Conservation (phyloP, 306 rosid genomes). For the Gynostemma pentaphyllum region DNA sequence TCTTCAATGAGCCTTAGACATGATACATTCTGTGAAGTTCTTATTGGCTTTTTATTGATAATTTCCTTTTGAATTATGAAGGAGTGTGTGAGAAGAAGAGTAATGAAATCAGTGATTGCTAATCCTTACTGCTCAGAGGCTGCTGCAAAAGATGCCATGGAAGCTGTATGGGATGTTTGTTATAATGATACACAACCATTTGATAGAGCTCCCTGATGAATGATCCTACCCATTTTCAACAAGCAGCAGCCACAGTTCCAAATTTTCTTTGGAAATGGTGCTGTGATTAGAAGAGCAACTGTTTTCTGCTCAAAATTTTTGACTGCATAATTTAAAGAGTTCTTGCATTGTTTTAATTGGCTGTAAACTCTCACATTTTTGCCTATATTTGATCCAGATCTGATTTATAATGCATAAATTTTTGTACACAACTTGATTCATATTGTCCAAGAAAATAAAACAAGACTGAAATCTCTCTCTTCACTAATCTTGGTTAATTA, state of each 20-base stretch:
- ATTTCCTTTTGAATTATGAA: conserved; percentile 16
- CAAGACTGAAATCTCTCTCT: not conserved
- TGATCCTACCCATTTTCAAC: conserved; percentile 1
- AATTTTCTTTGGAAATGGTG: conserved; percentile 13
- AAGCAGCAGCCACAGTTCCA: conserved; percentile 10
- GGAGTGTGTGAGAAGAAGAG: conserved; percentile 86
- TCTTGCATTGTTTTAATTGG: not conserved
- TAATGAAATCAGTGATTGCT: conserved; percentile 42
- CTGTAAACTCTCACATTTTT: not conserved
- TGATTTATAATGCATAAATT: not conserved
- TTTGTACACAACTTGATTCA: not conserved
- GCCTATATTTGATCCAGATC: not conserved
- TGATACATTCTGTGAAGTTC: not conserved
- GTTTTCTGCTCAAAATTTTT: conserved; percentile 8
- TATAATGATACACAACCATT: conserved; percentile 78
- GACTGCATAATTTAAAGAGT: not conserved
- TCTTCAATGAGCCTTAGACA: not conserved
- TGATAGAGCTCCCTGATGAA: conserved; percentile 57
- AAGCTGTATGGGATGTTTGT: conserved; percentile 85
- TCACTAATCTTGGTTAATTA: not conserved
- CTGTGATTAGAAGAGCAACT: conserved; percentile 10
- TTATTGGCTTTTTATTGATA: not conserved
- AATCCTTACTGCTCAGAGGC: conserved; percentile 54
- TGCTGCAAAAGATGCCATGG: conserved; percentile 73
- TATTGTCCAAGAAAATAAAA: not conserved